phyloP scores from a whole-genome alignment of 192 early-diverging fungal genomes.

The Coemansia aciculifera region DNA sequence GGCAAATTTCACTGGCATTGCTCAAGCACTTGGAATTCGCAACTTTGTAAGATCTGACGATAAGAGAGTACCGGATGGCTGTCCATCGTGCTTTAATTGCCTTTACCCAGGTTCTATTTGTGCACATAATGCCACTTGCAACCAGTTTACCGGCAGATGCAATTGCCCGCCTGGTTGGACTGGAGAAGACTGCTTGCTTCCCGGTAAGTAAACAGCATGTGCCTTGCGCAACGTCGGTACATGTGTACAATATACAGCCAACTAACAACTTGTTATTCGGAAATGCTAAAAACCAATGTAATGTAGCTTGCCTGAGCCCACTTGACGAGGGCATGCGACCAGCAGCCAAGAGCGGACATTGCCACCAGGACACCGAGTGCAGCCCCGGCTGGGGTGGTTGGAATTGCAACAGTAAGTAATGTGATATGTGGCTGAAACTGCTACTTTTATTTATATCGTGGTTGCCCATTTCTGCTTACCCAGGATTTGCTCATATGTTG shows the following conservation, averaged over 20 bases:
- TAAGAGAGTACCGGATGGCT: slow-evolving; percentile 53
- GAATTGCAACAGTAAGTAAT: slow-evolving; percentile 79
- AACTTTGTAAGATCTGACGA: slow-evolving; percentile 42
- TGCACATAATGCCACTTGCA: slow-evolving; percentile 73
- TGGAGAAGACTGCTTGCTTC: slow-evolving; percentile 72
- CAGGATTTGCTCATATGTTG: too few relatives aligned
- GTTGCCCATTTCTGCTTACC: too few relatives aligned
- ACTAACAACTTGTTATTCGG: background rate
- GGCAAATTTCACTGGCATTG: slow-evolving; percentile 25
- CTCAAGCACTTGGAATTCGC: slow-evolving; percentile 43
- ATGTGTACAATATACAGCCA: background rate
- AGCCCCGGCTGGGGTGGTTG: slow-evolving; percentile 88
- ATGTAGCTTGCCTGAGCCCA: slow-evolving; percentile 72
- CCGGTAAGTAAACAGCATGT: slow-evolving; percentile 39
- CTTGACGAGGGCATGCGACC: slow-evolving; percentile 64
- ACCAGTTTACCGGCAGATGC: slow-evolving; percentile 72
- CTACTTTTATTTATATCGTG: background rate
- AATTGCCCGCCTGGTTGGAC: slow-evolving; percentile 77
- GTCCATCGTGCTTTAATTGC: slow-evolving; percentile 87
- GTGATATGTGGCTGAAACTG: too few relatives aligned
- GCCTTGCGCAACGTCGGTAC: background rate
- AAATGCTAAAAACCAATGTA: background rate
- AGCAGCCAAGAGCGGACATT: slow-evolving; percentile 54
- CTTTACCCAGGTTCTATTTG: slow-evolving; percentile 72
- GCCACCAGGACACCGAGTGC: slow-evolving; percentile 68